Base-by-base conservation (phyloP, 73 alveolate genomes). In the Blepharisma stoltei region DNA sequence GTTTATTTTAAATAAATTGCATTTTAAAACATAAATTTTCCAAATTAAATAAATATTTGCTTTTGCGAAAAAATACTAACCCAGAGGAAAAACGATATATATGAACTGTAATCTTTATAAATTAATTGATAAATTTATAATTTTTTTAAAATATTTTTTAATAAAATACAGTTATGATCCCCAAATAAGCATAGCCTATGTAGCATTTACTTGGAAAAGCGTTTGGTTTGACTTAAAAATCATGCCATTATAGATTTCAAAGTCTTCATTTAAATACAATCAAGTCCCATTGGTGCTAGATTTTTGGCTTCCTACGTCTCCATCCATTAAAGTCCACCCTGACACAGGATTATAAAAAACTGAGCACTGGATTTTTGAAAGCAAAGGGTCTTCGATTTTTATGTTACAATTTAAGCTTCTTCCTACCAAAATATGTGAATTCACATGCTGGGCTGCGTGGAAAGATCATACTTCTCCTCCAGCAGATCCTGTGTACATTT, bases 251-350 rank as follows among this genome's bases (percentile, higher is more conserved):
- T 76, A 85, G 41, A 94, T 87, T 68, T 78, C 89, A 53, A 85
- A 86, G 20, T 94, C 98, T 83, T 91, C 98, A 50, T 78, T 81
- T 8, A 91, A 71, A 69, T 83, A 85, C 67, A 94, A 70, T 95
- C 97, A 94, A 8, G 97, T 89, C 6, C 97, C 98, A 88, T 91
- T 93, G 6, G 93, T 78, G 65, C 88, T 67, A n/a, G 71, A 46
- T 60, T 85, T 88, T 47, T 82, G 69, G 55, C 78, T 70, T 14
- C 23, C 23, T 60, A 60, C 14, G 52, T 18, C 82, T 41, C 98
- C 98, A 89, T 91, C 97, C 38, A 52, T 67, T 21, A 91, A 60
- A 27, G 84, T 86, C 92, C 90, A 78, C 53, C 81, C 41, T 11
- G 81, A 65, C 65, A 71, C 82, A 14, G 82, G 77, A 38, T 52